Evolutionary conservation across 2,329 filamentous ascomycete genomes (phyloP).

Genomic region (Sordariomycetes sp.): DNA sequence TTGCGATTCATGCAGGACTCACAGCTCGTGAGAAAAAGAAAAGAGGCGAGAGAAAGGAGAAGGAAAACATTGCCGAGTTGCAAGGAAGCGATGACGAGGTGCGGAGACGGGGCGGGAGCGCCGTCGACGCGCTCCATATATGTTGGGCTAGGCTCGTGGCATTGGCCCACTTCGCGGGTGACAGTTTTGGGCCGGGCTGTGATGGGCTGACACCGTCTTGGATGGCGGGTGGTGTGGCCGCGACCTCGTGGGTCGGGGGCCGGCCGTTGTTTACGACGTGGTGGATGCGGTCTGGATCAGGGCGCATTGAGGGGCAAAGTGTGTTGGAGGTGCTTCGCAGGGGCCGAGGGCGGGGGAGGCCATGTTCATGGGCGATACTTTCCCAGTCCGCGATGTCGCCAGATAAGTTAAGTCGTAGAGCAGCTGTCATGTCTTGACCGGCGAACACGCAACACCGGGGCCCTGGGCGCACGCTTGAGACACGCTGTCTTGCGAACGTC

Average conservation of each 20-base stretch:
- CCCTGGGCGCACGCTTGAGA: neutral
- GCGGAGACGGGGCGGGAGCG: neutral
- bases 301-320: neutral
- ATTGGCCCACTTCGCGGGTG: neutral
- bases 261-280: neutral
- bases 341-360: neutral
- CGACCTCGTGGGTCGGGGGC: neutral
- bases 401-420: neutral
- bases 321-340: neutral
- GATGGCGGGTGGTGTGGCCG: neutral
- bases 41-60: neutral
- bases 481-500: neutral
- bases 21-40: neutral
- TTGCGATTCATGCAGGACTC: neutral
- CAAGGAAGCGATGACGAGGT: neutral
- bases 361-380: neutral
- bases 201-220: neutral
- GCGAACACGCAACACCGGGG: neutral
- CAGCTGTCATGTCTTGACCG: neutral
- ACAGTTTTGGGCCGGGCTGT: neutral
- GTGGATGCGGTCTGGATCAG: neutral
- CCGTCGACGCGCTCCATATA: too few relatives aligned
- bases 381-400: neutral
- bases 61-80: neutral
- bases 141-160: neutral